Evolutionary conservation across 768 basidiomycete genomes (phyloP).

Genomic region (Suillus subaureus): DNA sequence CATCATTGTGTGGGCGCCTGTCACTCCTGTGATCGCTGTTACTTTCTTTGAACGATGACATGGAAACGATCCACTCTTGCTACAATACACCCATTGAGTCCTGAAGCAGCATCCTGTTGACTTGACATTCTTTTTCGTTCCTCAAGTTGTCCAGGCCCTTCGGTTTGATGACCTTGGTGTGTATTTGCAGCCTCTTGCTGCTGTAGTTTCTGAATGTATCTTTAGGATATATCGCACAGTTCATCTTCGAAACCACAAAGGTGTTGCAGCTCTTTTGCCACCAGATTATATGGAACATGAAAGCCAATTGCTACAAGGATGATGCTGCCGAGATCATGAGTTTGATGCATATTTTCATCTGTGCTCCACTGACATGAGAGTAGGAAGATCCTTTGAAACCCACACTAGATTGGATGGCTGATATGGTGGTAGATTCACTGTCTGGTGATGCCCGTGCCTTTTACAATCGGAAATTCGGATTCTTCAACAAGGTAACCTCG

Average conservation of each 20-base stretch:
- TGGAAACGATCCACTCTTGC: slow-evolving; percentile 77
- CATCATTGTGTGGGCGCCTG: slow-evolving; percentile 85
- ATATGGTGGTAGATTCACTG: slow-evolving; percentile 76
- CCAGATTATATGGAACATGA: slow-evolving; percentile 99
- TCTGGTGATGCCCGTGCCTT: slow-evolving; percentile 88
- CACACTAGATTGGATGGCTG: slow-evolving; percentile 83
- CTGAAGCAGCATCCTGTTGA: slow-evolving; percentile 94
- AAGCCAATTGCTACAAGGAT: slow-evolving; percentile 95
- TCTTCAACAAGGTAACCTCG: slow-evolving; percentile 96
- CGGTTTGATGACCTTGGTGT: slow-evolving; percentile 86
- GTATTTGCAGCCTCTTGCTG: slow-evolving; percentile 17
- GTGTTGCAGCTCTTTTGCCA: slow-evolving; percentile 98
- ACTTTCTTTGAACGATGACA: slow-evolving; percentile 87
- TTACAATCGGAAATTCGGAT: slow-evolving; percentile 92
- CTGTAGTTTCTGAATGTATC: neutral
- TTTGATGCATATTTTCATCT: slow-evolving; percentile 14
- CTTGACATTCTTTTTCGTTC: slow-evolving; percentile 97
- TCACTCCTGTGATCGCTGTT: slow-evolving; percentile 80
- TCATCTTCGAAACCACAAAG: slow-evolving; percentile 96
- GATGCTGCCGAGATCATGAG: slow-evolving; percentile 82
- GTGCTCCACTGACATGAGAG: slow-evolving; percentile 13
- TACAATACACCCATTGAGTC: slow-evolving; percentile 97
- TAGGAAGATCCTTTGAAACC: slow-evolving; percentile 98
- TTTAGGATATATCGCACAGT: slow-evolving; percentile 88
- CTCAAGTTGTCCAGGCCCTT: slow-evolving; percentile 96